Base-by-base conservation (phyloP, 2,329 filamentous ascomycete genomes). In the Penicillium sp. region DNA sequence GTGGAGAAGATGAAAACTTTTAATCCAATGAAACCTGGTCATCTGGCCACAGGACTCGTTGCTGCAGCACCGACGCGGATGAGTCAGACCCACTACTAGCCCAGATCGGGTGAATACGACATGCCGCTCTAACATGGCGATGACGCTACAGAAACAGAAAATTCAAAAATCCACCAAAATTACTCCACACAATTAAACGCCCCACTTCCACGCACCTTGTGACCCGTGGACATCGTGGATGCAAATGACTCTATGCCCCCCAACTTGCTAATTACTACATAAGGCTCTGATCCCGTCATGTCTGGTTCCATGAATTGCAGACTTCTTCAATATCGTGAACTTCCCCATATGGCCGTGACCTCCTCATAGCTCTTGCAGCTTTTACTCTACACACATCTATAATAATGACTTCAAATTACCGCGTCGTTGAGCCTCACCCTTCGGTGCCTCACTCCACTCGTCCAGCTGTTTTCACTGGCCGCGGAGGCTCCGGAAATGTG, bases 361-460 rank as follows among this genome's bases (percentile, higher is more conserved):
- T 56, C 44, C 44, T 51, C 41, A 60, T 59, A 63, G 53, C 48
- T 56, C 56, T 52, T 52, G 48, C 60, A 55, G 59, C 54, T 52
- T 33, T 46, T 41, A 41, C 50, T 49, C 29, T 43, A 26, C 52
- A 33, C 53, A 63, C 50, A 57, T 44, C 57, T 24, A 55, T 29
- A 52, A 66, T 57, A 56, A 74, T 71, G 71, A 68, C 76, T 45
- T 67, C 71, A 57, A 72, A 76, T 66, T 85, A 84, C 78, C 79
- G 78, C 67, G 79, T 87, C 69, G 79, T 82, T 71, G 84, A 87
- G 70, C 84, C 85, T 61, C 84, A 87, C 73, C 85, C 84, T 21
- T 82, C 84, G 53, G 77, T 84, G 65, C 77, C 80, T 54, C 74
- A 77, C 55, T 66, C 68, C 53, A 73, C 72, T 63, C 80, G 81